Conservation (phyloP, 768 basidiomycete species). For the Leucocoprinus leucothites region DNA sequence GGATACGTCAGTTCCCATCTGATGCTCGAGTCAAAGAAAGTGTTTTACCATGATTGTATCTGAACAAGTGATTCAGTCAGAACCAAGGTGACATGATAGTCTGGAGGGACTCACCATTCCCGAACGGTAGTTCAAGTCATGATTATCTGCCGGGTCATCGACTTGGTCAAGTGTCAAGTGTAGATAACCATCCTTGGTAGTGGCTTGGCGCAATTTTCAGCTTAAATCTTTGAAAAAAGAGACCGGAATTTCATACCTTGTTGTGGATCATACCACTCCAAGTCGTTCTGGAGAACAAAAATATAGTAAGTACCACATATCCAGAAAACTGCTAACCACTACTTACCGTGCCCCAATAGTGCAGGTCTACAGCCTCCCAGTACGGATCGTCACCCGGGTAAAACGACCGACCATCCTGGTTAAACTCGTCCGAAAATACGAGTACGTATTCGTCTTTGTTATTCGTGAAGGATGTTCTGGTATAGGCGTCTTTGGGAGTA, state of each 20-base stretch:
- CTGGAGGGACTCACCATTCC: conserved; percentile 55
- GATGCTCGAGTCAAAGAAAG: background rate
- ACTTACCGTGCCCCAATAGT: conserved; percentile 66
- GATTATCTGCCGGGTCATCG: conserved; percentile 37
- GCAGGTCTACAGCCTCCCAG: conserved; percentile 84
- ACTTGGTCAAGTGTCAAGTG: conserved; percentile 75
- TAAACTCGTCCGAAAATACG: conserved; percentile 85
- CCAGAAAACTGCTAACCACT: conserved; percentile 12
- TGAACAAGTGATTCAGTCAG: no score
- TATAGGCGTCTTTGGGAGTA: conserved; percentile 59
- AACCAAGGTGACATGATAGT: no score
- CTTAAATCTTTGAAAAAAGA: background rate
- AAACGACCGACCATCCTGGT: conserved; percentile 61
- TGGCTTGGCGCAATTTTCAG: conserved; percentile 45
- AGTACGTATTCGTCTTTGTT: conserved; percentile 44
- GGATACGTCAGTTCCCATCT: conserved; percentile 42
- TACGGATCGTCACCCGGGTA: conserved; percentile 81
- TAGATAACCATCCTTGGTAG: conserved; percentile 74
- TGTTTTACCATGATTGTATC: conserved; percentile 18
- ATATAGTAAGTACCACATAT: background rate
- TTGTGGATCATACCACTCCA: conserved; percentile 82
- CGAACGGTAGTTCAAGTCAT: conserved; percentile 83
- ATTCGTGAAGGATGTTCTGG: conserved; percentile 52
- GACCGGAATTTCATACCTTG: conserved; percentile 32
- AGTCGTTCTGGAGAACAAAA: conserved; percentile 61